Base-by-base conservation (phyloP, 495 filamentous ascomycete genomes). In the Echria macrotheca region DNA sequence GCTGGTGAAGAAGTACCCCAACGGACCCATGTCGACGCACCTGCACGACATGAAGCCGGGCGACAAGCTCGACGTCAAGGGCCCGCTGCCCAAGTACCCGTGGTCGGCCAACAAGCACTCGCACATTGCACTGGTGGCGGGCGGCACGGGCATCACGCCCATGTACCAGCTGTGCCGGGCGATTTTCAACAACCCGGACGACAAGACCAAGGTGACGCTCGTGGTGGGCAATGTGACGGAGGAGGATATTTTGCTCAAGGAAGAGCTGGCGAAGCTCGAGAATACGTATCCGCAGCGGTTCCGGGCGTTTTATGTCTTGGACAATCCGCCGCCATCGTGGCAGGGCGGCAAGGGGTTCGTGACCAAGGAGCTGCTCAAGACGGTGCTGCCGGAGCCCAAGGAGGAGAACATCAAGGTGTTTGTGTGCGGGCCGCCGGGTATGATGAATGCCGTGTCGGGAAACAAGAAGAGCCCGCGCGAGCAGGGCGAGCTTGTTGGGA, bases 161-260 rank as follows among this genome's bases (percentile, higher is more conserved):
- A 77, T 81, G 74, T 96, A 84, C 74, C 93, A 98, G 78, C 80
- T 98, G 26, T 69, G 76, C 44, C 78, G 86, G 15, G 74, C 83
- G 40, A 95, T 97, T 73, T 93, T 95, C 82, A 86, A 83, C 69
- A 95, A 96, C 78, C 91, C 91, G 35, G 82, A 91, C 22, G 91
- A 96, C 74, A 85, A 87, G 79, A 96, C 91, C 59, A 95, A 95
- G 76, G 88, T 97, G 24, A 96, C 91, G 15, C 79, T 97, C 11
- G 80, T 97, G 12, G 95, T 91, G 64, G 91, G 87, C 55, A 96
- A 95, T 67, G 69, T 95, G 39, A 73, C 61, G 18, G 87, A 95
- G 70, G 80, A 89, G 31, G 91, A 97, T 58, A 91, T 96, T 48
- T 75, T 97, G 22, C 69, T 96, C 60, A 91, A 88, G 80, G 73